Base-by-base conservation (phyloP, 352 stramenopile species). In the Elongisporangium prolatum region DNA sequence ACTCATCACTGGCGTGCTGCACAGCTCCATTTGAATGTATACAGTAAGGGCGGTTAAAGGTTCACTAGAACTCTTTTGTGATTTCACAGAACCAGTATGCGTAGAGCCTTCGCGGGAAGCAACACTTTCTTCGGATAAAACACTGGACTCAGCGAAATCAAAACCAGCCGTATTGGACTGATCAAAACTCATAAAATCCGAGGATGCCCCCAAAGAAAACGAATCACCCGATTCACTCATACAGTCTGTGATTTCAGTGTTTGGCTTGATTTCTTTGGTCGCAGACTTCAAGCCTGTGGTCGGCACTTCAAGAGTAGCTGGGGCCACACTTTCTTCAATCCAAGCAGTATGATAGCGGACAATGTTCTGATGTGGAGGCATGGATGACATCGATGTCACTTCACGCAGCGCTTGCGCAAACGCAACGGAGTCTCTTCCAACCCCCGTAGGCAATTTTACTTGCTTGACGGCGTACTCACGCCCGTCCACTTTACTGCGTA, bases 391-490 rank as follows among this genome's bases (percentile, higher is more conserved):
- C 2, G 80, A 78, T 7, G 82, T 80, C 25, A 89, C 80, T 74
- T 94, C 82, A 57, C 82, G 82, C 20, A 90, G 54, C 11, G 77
- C 79, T 63, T 91, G 78, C 66, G 84, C 74, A 14, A 84, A 71
- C 18, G 66, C 65, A 11, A 61, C 61, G 11, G 66, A 68, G 64
- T 86, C 67, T 21, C 73, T 50, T 24, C 78, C 70, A 0, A 80
- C 68, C 4, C 66, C 72, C 7, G 61, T 67, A 24, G 75, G 71
- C 14, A 93, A 60, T 37, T 71, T 57, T 3, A 94, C 82, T 52
- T 89, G 88, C 68, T 94, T 94, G 57, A 94, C 68, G 6, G 84
- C 84, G 56, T 91, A 94, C 9, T 75, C 74, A 48, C 80, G 85
- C 1, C 80, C 80, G 22, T 94, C 84, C 1, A 89, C 67, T 25